Conservation (phyloP, 2,329 filamentous ascomycete species). For the Cercospora zeae-maydis region DNA sequence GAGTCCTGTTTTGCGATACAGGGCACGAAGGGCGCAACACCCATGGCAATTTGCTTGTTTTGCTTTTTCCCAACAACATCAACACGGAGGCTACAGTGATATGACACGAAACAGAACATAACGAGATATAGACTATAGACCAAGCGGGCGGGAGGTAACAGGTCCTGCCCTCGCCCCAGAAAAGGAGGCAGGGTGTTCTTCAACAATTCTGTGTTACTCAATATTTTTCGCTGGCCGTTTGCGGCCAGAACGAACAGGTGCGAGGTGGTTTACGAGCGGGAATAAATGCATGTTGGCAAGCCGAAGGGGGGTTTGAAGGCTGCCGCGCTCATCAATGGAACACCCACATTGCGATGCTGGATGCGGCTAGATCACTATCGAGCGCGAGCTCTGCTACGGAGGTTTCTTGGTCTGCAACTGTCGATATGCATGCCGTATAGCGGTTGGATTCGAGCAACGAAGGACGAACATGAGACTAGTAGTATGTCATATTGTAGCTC, state of each 20-base stretch:
- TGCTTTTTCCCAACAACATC: constrained; percentile 6
- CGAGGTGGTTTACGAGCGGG: constrained; percentile 3
- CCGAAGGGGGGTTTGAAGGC: neutral
- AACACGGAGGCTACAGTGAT: constrained; percentile 10
- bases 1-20: constrained; percentile 5
- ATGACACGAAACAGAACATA: constrained; percentile 14
- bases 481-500: neutral
- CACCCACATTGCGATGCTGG: neutral
- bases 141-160: constrained; percentile 1
- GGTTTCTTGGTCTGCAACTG: neutral
- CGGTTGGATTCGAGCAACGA: neutral
- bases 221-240: neutral
- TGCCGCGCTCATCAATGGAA: neutral
- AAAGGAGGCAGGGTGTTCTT: constrained; percentile 8
- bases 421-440: neutral
- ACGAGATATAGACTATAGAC: constrained; percentile 16
- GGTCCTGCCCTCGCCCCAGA: constrained; percentile 1
- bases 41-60: constrained; percentile 10
- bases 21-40: neutral
- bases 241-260: neutral
- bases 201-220: constrained; percentile 1
- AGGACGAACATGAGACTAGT: neutral
- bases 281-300: constrained; percentile 5
- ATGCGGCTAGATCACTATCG: neutral
- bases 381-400: constrained; percentile 1